Conservation (phyloP, 1,284 basidiomycete species). For the Sparassis latifolia region DNA sequence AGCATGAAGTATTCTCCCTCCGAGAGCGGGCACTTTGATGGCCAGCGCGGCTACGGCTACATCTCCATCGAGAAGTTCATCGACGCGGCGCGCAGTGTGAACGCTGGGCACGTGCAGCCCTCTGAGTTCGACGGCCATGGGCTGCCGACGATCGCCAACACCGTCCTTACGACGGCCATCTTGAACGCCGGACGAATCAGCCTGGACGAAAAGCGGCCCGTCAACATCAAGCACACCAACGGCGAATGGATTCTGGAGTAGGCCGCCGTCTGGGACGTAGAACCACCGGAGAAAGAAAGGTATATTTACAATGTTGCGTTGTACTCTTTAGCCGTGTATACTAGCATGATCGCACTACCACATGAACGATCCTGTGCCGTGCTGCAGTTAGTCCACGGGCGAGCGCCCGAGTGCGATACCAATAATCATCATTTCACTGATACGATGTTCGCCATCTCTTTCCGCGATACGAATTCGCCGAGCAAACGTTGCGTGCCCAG, state of each 20-base stretch:
- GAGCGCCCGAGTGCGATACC: too few relatives aligned
- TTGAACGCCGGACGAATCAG: slow-evolving; percentile 86
- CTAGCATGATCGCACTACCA: too few relatives aligned
- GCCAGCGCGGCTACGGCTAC: slow-evolving; percentile 87
- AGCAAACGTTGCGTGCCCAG: too few relatives aligned
- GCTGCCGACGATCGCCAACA: slow-evolving; percentile 84
- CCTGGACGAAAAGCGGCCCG: slow-evolving; percentile 80
- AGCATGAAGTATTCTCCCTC: slow-evolving; percentile 93
- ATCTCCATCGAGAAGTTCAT: slow-evolving; percentile 91
- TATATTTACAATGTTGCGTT: background rate
- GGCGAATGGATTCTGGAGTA: slow-evolving; percentile 69
- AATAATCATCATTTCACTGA: too few relatives aligned
- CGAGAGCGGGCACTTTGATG: slow-evolving; percentile 87
- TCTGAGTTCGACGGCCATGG: slow-evolving; percentile 74
- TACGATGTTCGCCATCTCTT: too few relatives aligned
- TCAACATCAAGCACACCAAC: slow-evolving; percentile 62
- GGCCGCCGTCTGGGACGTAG: slow-evolving; percentile 1
- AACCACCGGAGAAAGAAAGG: background rate
- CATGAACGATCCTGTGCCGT: too few relatives aligned
- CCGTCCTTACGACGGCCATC: slow-evolving; percentile 87
- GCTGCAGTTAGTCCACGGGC: too few relatives aligned
- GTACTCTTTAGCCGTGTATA: too few relatives aligned
- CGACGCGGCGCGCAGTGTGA: slow-evolving; percentile 73
- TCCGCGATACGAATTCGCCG: background rate
- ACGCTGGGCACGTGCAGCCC: slow-evolving; percentile 59